Base-by-base conservation (phyloP, 768 basidiomycete species). In the Hygrocybe punicea region DNA sequence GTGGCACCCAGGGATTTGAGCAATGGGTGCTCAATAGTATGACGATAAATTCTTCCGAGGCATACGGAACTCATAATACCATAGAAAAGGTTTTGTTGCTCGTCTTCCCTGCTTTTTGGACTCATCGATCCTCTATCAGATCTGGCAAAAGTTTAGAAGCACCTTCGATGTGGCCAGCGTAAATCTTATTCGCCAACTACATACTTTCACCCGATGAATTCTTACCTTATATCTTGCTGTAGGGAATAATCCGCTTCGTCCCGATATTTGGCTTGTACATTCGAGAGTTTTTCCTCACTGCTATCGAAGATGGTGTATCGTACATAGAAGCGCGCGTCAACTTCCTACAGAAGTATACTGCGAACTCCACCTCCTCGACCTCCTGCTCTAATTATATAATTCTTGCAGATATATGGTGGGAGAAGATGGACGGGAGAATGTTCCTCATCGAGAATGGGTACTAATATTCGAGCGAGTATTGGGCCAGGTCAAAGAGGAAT, bases 61-160 rank as follows among this genome's bases (percentile, higher is more conserved):
- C 87, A 4, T 90, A 91, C 62, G 75, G 78, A 4, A 89, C 85
- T 2, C 85, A 89, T 59, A 87, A 88, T 52, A 88, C 86, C 4
- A 76, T 84, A 9, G 71, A 76, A 2, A 87, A 88, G 79, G 89
- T 83, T 53, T 9, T 63, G 36, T 19, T 19, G 34, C 21, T 5
- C 13, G 40, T 49, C 13, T 39, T 6, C 23, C 17, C 34, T 9
- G 11, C 40, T 55, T 29, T 34, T 13, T 4, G 6, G 14, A 40
- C 14, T 55, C 29, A 47, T 39, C 14, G 3, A 25, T 25, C 40
- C 29, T 29, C n/a, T 24, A 11, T 48, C 57, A 90, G 88, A 91
- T 91, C 48, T 91, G 89, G 89, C 67, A 81, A 44, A 89, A 89
- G 60, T 91, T 92, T 64, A 64, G 14, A n/a, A 82, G 74, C 63